These are phyloP conservation scores for Iodosphaeria phyllophila DNA, from an alignment of 2,329 filamentous ascomycete species.

Conservation along the genomic window DNA sequence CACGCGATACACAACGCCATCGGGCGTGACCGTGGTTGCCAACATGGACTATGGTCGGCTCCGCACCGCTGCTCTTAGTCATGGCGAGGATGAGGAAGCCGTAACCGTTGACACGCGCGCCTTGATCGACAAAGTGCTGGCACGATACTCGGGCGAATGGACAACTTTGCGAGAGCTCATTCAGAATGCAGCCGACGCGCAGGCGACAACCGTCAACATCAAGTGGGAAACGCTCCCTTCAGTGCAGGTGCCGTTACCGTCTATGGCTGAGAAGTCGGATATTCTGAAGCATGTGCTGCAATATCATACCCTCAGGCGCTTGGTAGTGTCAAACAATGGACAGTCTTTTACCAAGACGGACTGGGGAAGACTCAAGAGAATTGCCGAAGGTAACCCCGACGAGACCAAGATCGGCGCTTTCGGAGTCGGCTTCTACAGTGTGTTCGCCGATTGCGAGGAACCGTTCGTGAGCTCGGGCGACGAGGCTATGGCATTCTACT, in stretches of 20 bases:
- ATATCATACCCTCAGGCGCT: conserved; percentile 68
- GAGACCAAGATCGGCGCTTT: conserved; percentile 99
- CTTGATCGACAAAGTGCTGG: conserved; percentile 92
- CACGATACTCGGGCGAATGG: conserved; percentile 93
- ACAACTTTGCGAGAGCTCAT: conserved; percentile 79
- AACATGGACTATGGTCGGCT: conserved; percentile 57
- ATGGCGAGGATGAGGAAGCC: conserved; percentile 82
- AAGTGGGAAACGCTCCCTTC: conserved; percentile 87
- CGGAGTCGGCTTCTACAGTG: conserved; percentile 95
- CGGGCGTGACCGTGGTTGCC: too few relatives aligned
- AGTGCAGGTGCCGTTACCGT: conserved; percentile 50
- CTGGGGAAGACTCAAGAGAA: conserved; percentile 84
- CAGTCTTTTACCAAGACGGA: conserved; percentile 76
- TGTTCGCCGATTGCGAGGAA: conserved; percentile 95
- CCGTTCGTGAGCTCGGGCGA: conserved; percentile 87
- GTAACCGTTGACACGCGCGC: conserved; percentile 96
- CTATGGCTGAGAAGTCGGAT: conserved; percentile 45
- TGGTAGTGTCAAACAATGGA: conserved; percentile 90
- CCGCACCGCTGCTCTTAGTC: conserved; percentile 69
- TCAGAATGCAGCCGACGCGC: conserved; percentile 95
- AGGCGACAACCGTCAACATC: conserved; percentile 74
- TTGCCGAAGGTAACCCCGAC: conserved; percentile 97
- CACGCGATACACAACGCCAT: neutral
- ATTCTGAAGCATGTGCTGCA: conserved; percentile 67
- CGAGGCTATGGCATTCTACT: conserved; percentile 96